A percentile compares a stretch with the other conserved stretches of the same genome.
Conservation (phyloP, 2,329 filamentous ascomycete genomes). For the Aspergillus jensenii region DNA sequence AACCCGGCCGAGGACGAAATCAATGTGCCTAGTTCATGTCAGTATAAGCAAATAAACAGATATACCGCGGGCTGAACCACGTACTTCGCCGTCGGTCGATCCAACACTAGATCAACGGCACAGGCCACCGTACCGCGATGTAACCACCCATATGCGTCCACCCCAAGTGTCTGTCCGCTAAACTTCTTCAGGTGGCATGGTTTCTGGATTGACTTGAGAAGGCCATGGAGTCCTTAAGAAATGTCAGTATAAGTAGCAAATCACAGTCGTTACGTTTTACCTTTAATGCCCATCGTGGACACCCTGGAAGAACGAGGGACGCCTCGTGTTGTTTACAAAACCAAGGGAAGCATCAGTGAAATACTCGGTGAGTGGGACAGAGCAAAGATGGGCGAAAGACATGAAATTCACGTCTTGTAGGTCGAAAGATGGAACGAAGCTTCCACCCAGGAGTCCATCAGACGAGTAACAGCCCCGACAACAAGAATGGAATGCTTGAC, state of each 20-base stretch:
- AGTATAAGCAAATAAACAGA: slow-evolving; percentile 54
- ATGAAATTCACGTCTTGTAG: slow-evolving; percentile 3
- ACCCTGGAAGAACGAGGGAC: slow-evolving; percentile 27
- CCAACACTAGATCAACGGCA: slow-evolving; percentile 85
- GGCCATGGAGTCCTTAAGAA: slow-evolving; percentile 71
- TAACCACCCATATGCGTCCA: slow-evolving; percentile 98
- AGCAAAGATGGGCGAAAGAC: neutral
- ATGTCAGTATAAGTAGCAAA: slow-evolving; percentile 4
- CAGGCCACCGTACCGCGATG: slow-evolving; percentile 90
- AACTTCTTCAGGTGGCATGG: slow-evolving; percentile 84
- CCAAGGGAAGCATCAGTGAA: slow-evolving; percentile 20
- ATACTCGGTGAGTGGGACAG: slow-evolving; percentile 3
- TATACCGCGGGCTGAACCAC: slow-evolving; percentile 29
- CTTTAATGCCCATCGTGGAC: slow-evolving; percentile 47
- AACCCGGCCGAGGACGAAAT: slow-evolving; percentile 85
- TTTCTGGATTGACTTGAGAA: slow-evolving; percentile 95
- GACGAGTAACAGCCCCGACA: slow-evolving; percentile 20
- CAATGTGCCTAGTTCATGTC: slow-evolving; percentile 63
- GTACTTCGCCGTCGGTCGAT: slow-evolving; percentile 81
- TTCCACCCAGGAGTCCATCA: slow-evolving; percentile 1
- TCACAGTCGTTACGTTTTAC: slow-evolving; percentile 23
- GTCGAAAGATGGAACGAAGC: neutral
- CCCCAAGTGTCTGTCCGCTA: slow-evolving; percentile 81
- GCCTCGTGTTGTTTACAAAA: slow-evolving; percentile 29
- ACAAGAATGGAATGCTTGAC: slow-evolving; percentile 34